A percentile compares a stretch with the other conserved stretches of the same genome.
Evolutionary conservation across 192 early-diverging fungal species (phyloP).

Genomic region (Coemansia guatemalensis): DNA sequence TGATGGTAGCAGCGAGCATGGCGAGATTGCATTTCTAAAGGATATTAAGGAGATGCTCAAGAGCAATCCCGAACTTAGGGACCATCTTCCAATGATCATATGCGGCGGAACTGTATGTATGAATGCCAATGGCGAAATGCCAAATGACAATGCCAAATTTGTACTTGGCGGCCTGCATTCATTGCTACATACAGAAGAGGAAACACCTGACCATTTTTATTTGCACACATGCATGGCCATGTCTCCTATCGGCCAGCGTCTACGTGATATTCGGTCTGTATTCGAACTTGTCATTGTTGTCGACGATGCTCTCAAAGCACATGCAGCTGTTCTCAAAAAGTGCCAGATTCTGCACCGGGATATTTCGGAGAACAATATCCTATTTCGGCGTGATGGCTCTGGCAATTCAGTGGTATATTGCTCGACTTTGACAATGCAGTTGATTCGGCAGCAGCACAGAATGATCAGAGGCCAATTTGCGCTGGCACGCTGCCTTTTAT

Average conservation of each 20-base stretch:
- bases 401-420: slow-evolving; percentile 13
- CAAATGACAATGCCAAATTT: background rate
- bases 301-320: background rate
- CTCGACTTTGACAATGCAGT: slow-evolving; percentile 25
- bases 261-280: background rate
- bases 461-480: background rate
- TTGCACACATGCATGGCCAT: slow-evolving; percentile 9
- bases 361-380: slow-evolving; percentile 27
- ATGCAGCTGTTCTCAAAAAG: background rate
- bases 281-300: slow-evolving; percentile 1
- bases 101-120: background rate
- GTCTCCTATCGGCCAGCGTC: slow-evolving; percentile 9
- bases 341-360: slow-evolving; percentile 18
- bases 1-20: background rate
- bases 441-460: background rate
- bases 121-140: background rate
- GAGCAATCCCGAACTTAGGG: background rate
- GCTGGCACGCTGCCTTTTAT: background rate
- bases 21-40: background rate
- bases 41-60: background rate
- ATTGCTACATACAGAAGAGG: background rate
- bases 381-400: background rate
- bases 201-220: background rate
- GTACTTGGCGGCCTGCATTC: background rate
- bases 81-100: background rate